Evolutionary conservation across 257 asterid genomes (phyloP).

Genomic region (Lycium barbarum): DNA sequence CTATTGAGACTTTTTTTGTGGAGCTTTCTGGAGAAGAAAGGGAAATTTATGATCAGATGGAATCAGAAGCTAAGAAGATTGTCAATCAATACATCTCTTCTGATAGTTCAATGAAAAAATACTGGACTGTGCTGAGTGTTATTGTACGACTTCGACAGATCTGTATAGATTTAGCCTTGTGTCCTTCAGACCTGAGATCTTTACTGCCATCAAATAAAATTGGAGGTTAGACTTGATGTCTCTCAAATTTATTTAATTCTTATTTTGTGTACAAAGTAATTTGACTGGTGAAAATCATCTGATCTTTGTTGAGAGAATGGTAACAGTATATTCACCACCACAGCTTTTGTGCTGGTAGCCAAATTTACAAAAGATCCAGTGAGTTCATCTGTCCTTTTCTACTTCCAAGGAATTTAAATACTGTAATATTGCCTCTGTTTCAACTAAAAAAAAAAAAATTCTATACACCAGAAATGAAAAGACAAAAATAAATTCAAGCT

Average conservation of each 20-base stretch:
- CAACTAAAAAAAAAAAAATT: constrained; percentile 1
- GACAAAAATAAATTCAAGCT: not conserved
- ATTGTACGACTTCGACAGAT: constrained; percentile 82
- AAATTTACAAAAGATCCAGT: not conserved
- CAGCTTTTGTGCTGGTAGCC: no score
- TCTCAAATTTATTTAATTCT: constrained; percentile 27
- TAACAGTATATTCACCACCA: no score
- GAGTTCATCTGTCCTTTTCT: not conserved
- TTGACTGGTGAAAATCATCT: not conserved
- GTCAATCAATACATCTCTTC: constrained; percentile 53
- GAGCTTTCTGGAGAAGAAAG: constrained; percentile 77
- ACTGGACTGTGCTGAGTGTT: constrained; percentile 70
- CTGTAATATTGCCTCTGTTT: not conserved
- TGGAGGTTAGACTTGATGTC: constrained; percentile 60
- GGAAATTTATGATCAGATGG: constrained; percentile 77
- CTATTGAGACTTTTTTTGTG: constrained; percentile 60
- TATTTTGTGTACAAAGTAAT: not conserved
- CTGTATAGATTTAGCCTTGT: constrained; percentile 59
- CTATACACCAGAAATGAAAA: constrained; percentile 3
- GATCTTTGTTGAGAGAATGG: no score
- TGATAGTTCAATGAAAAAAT: constrained; percentile 47
- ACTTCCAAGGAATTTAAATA: not conserved
- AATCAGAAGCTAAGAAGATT: constrained; percentile 64
- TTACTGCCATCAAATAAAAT: constrained; percentile 67
- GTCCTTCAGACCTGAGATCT: constrained; percentile 55